Base-by-base conservation (phyloP, 1,139 yeast genomes). In the Sugiyamaella paludigena region DNA sequence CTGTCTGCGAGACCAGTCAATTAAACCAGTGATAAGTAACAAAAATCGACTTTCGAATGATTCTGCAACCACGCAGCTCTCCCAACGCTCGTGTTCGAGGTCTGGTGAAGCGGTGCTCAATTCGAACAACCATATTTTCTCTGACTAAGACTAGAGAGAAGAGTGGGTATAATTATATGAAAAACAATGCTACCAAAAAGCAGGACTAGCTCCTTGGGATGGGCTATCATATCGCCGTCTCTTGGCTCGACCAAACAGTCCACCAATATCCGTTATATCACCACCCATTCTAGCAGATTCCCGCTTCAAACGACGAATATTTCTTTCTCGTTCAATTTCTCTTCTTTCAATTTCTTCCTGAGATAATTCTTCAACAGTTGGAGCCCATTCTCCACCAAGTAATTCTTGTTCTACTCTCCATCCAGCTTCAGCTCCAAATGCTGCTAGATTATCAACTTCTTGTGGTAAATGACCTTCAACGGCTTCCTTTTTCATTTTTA, bases 311-410 rank as follows among this genome's bases (percentile, higher is more conserved):
- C 98, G 81, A 67, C 98, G 80, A 54, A 88, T 78, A 63, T 87
- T 88, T 67, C 98, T 79, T 58, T 91, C 97, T 62, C 95, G 83
- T 68, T 94, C 98, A 57, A 91, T 88, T 64, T 92, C 98, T 55
- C 98, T 79, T 69, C 87, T 85, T 64, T 91, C 98, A 51, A 92
- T 88, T 69, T 92, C 98, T 77, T 92, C 91, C 43, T 88, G 92
- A 1, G 95, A 83, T 53, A 92, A 75, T 7, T 81, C 79, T 67
- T 91, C 98, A 2, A 92, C 84, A 33, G 82, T 77, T 10, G 99
- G 98, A 47, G 86, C 84, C 95, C 97, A 92, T 33, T 81, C 85
- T 44, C 83, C 88, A 39, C 88, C 87, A 36, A 79, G 66, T 54
- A 74, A 70, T 51, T 78, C 83, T 30, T 74, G 75, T 55, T 83